These are phyloP conservation scores for Parastagonospora nodorum DNA, from an alignment of 2,329 filamentous ascomycete species.

Conservation along the genomic window DNA sequence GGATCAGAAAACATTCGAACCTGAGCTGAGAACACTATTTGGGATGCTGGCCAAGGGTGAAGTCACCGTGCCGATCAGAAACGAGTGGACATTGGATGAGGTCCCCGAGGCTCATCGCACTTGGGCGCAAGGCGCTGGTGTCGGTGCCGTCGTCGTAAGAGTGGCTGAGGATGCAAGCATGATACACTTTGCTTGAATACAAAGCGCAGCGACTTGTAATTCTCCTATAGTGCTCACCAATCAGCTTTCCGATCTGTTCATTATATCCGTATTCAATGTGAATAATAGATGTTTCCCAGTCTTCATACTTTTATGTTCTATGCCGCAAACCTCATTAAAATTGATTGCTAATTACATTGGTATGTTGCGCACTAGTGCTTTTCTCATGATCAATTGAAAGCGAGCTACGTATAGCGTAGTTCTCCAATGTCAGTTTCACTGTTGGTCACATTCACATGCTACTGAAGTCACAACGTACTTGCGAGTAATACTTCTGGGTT, in stretches of 20 bases:
- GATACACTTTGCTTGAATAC: not conserved
- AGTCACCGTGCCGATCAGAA: constrained; percentile 35
- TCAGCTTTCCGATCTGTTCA: not conserved
- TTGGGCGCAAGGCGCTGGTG: constrained; percentile 29
- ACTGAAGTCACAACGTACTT: no score
- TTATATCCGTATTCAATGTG: no score
- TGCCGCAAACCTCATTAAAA: no score
- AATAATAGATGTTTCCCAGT: no score
- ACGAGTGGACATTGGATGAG: constrained; percentile 30
- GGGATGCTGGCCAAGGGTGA: constrained; percentile 21
- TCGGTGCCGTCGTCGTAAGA: constrained; percentile 34
- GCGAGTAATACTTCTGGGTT: no score
- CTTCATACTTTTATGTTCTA: no score
- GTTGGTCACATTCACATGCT: no score
- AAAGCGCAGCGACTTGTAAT: not conserved
- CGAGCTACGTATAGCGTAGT: no score
- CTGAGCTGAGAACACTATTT: constrained; percentile 28
- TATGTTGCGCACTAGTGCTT: no score
- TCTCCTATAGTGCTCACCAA: not conserved
- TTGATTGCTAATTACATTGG: no score
- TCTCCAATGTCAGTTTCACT: no score
- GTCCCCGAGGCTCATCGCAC: constrained; percentile 33
- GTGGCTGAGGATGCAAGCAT: constrained; percentile 10
- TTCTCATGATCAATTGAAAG: no score
- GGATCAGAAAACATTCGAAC: constrained; percentile 30